A percentile compares a stretch with the other conserved stretches of the same genome.
These are phyloP conservation scores for Geranium incanum DNA, from an alignment of 441 rosid species.

Conservation along the genomic window DNA sequence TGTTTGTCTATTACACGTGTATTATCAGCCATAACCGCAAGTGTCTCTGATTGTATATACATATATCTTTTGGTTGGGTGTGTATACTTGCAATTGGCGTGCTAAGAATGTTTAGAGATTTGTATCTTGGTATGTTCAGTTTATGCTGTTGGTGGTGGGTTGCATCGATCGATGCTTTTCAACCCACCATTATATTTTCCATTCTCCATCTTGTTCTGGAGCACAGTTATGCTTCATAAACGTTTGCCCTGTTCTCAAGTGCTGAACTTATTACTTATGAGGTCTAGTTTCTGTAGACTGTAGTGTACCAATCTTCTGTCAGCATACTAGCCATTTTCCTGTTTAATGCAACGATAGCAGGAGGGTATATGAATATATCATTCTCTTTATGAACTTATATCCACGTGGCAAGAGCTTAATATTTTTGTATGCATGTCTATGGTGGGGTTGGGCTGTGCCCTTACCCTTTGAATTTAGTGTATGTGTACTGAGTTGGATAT, in stretches of 20 bases:
- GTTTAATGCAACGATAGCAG: too few species aligned
- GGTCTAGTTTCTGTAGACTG: background rate
- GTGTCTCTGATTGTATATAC: too few species aligned
- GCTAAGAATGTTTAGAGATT: background rate
- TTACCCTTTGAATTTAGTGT: background rate
- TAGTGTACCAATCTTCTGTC: background rate
- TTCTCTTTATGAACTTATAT: too few species aligned
- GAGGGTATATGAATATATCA: too few species aligned
- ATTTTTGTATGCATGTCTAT: too few species aligned
- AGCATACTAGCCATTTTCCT: background rate
- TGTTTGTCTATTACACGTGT: too few species aligned
- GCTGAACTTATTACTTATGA: background rate
- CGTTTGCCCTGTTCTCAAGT: background rate
- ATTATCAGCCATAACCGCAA: too few species aligned
- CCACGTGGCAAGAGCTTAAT: too few species aligned
- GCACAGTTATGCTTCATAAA: background rate
- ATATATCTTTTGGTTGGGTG: background rate
- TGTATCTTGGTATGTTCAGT: background rate
- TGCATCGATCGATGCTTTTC: too few species aligned
- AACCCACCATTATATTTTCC: background rate
- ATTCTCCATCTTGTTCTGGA: background rate
- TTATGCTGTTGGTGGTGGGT: too few species aligned
- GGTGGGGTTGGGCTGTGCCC: background rate
- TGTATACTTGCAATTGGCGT: background rate
- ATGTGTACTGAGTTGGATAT: too few species aligned